Percentiles rank a stretch among this genome's conserved stretches.
Evolutionary conservation across 495 filamentous ascomycete genomes (phyloP).

Genomic region (Neurospora sp.): DNA sequence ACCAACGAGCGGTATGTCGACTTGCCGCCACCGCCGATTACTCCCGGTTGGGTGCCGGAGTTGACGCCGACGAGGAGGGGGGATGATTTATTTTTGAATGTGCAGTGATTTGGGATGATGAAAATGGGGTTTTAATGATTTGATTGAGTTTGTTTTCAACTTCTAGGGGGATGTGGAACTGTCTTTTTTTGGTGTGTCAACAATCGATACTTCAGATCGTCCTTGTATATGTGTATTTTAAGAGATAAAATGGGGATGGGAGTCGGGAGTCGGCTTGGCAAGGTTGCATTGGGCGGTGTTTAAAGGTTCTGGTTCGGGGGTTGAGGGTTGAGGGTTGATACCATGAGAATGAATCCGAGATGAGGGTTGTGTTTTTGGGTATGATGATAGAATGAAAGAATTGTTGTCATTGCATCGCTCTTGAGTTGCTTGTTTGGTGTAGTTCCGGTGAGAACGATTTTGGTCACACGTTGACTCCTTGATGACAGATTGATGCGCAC

Average conservation of each 20-base stretch:
- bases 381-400: background rate
- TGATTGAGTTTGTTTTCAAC: background rate
- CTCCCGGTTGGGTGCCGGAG: conserved; percentile 41
- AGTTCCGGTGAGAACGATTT: too few relatives aligned
- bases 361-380: background rate
- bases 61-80: conserved; percentile 37
- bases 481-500: too few relatives aligned
- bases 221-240: background rate
- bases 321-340: background rate
- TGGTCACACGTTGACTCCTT: too few relatives aligned
- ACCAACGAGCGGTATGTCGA: background rate
- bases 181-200: background rate
- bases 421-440: background rate
- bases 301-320: background rate
- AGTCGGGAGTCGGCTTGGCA: too few relatives aligned
- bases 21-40: conserved; percentile 27
- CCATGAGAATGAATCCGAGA: background rate
- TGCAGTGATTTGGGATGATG: conserved; percentile 14
- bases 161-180: background rate
- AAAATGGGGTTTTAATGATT: background rate
- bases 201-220: background rate
- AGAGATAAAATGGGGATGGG: background rate
- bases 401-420: background rate
- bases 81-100: conserved; percentile 34
- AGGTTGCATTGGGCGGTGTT: background rate